Percentiles rank a stretch among this genome's conserved stretches.
These are phyloP conservation scores for Psilocybe subaeruginosa DNA, from an alignment of 768 basidiomycete species.

Conservation along the genomic window DNA sequence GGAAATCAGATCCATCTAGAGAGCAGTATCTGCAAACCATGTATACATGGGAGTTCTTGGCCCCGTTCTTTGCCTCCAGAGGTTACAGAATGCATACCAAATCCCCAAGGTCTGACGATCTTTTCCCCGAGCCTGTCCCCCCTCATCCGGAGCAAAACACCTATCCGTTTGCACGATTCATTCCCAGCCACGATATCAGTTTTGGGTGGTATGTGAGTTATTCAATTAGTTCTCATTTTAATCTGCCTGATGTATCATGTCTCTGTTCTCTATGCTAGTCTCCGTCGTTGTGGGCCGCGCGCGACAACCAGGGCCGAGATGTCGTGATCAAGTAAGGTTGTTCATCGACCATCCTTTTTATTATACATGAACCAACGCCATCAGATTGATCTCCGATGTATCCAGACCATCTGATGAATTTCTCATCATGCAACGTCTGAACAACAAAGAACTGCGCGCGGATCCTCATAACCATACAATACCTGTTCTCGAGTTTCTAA, in stretches of 20 bases:
- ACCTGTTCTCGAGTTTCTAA: neutral
- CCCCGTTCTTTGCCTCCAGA: constrained; percentile 17
- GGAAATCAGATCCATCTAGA: neutral
- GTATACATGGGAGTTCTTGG: constrained; percentile 22
- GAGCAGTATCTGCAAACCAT: neutral
- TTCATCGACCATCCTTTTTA: rapidly evolving
- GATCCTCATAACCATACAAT: constrained; percentile 2
- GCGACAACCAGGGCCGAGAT: constrained; percentile 6
- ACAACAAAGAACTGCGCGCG: neutral
- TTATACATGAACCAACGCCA: no score
- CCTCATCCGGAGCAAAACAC: neutral
- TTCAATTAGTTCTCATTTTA: neutral
- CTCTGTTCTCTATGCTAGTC: neutral
- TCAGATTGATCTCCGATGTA: neutral
- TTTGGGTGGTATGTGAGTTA: neutral
- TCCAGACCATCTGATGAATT: neutral
- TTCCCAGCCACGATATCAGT: neutral
- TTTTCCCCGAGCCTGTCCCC: neutral
- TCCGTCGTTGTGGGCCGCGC: constrained; percentile 5
- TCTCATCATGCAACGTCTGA: neutral
- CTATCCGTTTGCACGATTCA: constrained; percentile 9
- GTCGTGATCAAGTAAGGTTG: constrained; percentile 13
- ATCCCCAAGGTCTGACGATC: neutral
- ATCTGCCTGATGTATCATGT: neutral
- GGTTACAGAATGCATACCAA: constrained; percentile 12